Percentiles rank a stretch among this genome's conserved stretches.
Conservation (phyloP, 306 rosid genomes). For the Sophora flavescens region DNA sequence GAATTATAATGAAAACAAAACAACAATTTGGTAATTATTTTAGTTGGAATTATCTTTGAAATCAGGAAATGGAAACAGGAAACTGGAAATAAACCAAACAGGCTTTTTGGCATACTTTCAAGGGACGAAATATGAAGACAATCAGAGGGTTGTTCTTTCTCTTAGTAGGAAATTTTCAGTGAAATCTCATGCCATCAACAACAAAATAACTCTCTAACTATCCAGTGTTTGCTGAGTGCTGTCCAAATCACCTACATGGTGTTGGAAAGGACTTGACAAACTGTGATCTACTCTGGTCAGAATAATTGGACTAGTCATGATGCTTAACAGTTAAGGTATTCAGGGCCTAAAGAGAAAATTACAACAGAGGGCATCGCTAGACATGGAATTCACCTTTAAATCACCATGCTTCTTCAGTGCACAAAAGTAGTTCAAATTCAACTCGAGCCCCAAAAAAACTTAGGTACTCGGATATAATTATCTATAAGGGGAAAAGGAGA, state of each 20-base stretch:
- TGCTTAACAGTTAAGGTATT: conserved; percentile 1
- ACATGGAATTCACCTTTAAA: conserved; percentile 19
- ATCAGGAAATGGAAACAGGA: too few relatives aligned
- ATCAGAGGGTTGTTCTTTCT: not conserved
- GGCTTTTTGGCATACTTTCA: not conserved
- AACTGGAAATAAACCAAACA: too few relatives aligned
- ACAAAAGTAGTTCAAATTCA: conserved; percentile 8
- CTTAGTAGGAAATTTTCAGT: conserved; percentile 8
- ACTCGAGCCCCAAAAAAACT: not conserved
- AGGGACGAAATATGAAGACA: conserved; percentile 35
- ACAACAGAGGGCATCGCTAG: not conserved
- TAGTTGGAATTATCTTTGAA: too few relatives aligned
- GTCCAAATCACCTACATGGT: conserved; percentile 7
- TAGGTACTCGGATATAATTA: conserved; percentile 1
- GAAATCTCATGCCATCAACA: not conserved
- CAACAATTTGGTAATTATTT: too few relatives aligned
- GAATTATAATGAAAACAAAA: too few relatives aligned
- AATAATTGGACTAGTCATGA: not conserved
- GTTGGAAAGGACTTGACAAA: conserved; percentile 24
- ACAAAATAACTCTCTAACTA: conserved; percentile 10
- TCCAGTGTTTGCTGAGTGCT: conserved; percentile 2
- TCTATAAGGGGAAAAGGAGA: not conserved
- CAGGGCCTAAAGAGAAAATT: not conserved
- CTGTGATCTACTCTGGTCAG: conserved; percentile 5
- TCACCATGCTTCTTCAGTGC: not conserved